Evolutionary conservation across 164 flowering plant genomes (phyloP).

Genomic region (Vitis labrusca): DNA sequence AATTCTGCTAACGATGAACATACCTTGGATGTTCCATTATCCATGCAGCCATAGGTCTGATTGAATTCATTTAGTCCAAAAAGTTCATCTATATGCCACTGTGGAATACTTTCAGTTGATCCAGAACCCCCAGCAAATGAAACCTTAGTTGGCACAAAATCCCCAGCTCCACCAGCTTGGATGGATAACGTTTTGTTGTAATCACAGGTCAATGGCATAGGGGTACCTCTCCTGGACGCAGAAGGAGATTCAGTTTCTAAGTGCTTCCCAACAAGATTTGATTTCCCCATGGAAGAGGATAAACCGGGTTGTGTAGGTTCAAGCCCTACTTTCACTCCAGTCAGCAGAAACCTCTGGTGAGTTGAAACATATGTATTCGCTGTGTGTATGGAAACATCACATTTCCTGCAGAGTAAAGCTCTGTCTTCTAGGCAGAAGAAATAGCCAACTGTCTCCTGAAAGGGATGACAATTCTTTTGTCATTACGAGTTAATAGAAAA

Average conservation of each 20-base stretch:
- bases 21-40: conserved; percentile 80
- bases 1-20: background rate
- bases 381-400: conserved; percentile 84
- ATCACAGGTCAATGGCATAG: conserved; percentile 25
- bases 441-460: conserved; percentile 80
- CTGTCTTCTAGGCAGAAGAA: conserved; percentile 94
- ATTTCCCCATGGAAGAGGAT: conserved; percentile 39
- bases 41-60: conserved; percentile 50
- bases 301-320: conserved; percentile 50
- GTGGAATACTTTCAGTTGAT: conserved; percentile 40
- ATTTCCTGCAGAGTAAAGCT: conserved; percentile 87
- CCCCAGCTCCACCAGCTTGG: conserved; percentile 34
- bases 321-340: conserved; percentile 87
- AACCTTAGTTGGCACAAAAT: conserved; percentile 23
- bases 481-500: background rate
- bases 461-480: background rate
- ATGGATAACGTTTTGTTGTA: conserved; percentile 22
- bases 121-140: conserved; percentile 51
- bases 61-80: conserved; percentile 52
- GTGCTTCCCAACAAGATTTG: conserved; percentile 28
- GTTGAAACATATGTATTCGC: conserved; percentile 62
- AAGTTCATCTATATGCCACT: conserved; percentile 81
- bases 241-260: conserved; percentile 25
- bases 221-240: conserved; percentile 23
- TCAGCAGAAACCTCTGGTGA: conserved; percentile 88